Evolutionary conservation across 805 yeast genomes (phyloP).

Genomic region (Candida maesae): DNA sequence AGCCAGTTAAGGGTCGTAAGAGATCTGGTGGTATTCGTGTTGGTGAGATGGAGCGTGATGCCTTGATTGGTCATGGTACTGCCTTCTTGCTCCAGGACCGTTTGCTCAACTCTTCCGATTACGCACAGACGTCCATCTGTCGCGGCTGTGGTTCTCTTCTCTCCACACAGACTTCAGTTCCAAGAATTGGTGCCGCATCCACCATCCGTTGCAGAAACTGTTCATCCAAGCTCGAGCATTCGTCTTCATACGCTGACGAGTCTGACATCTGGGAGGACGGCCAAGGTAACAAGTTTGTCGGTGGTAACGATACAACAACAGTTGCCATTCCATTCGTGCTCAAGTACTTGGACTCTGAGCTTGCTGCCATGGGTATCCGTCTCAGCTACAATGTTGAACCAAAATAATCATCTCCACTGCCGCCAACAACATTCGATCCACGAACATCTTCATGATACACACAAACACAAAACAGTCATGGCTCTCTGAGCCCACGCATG

Average conservation of each 20-base stretch:
- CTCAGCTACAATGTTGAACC: constrained; percentile 86
- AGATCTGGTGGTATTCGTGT: constrained; percentile 99
- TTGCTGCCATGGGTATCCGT: constrained; percentile 96
- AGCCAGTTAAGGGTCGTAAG: constrained; percentile 99
- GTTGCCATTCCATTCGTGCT: constrained; percentile 96
- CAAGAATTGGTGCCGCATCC: constrained; percentile 80
- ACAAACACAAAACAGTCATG: background rate
- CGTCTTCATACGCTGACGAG: constrained; percentile 53
- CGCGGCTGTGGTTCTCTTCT: constrained; percentile 90
- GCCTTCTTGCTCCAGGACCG: constrained; percentile 93
- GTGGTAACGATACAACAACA: constrained; percentile 91
- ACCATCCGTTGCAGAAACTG: constrained; percentile 87
- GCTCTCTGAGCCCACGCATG: background rate
- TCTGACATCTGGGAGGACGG: constrained; percentile 96
- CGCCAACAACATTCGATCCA: too few relatives aligned
- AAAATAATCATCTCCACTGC: constrained; percentile 13
- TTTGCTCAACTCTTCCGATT: constrained; percentile 90
- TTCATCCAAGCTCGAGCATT: constrained; percentile 64
- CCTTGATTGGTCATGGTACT: constrained; percentile 96
- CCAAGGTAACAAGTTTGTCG: constrained; percentile 83
- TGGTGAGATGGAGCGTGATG: constrained; percentile 99
- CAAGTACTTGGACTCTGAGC: constrained; percentile 90
- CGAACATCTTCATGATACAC: too few relatives aligned
- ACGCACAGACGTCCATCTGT: constrained; percentile 87
- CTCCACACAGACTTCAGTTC: constrained; percentile 86